Evolutionary conservation across 352 stramenopile genomes (phyloP).

Genomic region (Ophiocytium majus): DNA sequence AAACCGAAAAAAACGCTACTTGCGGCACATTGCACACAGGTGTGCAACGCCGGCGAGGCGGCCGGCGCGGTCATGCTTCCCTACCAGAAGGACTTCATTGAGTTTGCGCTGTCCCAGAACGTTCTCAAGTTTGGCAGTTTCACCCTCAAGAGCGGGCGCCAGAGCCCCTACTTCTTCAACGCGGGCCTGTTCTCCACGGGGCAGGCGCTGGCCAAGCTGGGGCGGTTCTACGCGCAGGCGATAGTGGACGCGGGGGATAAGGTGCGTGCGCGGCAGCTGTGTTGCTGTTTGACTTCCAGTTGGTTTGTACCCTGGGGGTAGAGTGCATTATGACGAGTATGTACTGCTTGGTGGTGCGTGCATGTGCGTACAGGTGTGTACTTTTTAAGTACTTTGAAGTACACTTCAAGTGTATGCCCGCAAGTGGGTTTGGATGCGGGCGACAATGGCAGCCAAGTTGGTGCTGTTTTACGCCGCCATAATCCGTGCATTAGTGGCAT

Average conservation of each 20-base stretch:
- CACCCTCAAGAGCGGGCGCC: slow-evolving; percentile 93
- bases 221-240: slow-evolving; percentile 86
- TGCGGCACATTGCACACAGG: too few species aligned
- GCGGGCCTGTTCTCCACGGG: slow-evolving; percentile 93
- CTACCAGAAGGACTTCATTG: slow-evolving; percentile 91
- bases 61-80: slow-evolving; percentile 18
- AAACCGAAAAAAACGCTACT: too few species aligned
- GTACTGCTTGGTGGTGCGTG: not conserved
- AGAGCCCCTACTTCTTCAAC: slow-evolving; percentile 99
- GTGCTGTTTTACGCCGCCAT: too few species aligned
- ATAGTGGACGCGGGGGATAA: slow-evolving; percentile 71
- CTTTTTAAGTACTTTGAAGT: not conserved
- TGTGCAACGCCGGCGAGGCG: not conserved
- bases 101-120: slow-evolving; percentile 87
- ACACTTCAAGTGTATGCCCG: not conserved
- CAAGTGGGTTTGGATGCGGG: too few species aligned
- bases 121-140: slow-evolving; percentile 98
- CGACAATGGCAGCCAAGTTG: too few species aligned
- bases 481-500: too few species aligned
- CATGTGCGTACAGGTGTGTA: not conserved
- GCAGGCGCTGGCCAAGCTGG: slow-evolving; percentile 80
- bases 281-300: not conserved
- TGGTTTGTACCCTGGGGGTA: not conserved
- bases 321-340: not conserved
- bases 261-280: not conserved